phyloP scores from a whole-genome alignment of 805 yeast species.

The Yamadazyma ubonensis region DNA sequence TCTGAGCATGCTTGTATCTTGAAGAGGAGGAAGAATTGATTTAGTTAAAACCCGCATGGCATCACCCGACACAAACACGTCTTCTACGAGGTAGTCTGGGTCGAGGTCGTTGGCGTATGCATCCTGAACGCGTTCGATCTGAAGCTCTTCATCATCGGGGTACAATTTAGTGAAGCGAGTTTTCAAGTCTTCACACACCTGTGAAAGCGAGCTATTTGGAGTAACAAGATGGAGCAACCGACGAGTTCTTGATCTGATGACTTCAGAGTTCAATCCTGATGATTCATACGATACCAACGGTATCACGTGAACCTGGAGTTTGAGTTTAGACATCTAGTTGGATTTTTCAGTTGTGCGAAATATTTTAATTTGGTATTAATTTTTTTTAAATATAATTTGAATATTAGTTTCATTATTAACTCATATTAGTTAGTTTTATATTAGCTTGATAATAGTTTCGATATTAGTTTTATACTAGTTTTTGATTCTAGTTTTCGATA shows the following conservation, averaged over 20 bases:
- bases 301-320: slow-evolving; percentile 18
- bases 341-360: too few relatives aligned
- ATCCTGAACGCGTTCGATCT: slow-evolving; percentile 66
- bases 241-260: slow-evolving; percentile 24
- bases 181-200: slow-evolving; percentile 54
- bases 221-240: slow-evolving; percentile 67
- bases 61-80: slow-evolving; percentile 53
- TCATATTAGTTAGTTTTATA: too few relatives aligned
- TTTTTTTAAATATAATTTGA: too few relatives aligned
- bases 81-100: slow-evolving; percentile 67
- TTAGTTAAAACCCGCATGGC: slow-evolving; percentile 34
- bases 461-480: too few relatives aligned
- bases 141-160: slow-evolving; percentile 57
- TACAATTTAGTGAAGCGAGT: slow-evolving; percentile 60
- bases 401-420: too few relatives aligned
- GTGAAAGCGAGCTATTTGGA: slow-evolving; percentile 44
- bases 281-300: slow-evolving; percentile 22
- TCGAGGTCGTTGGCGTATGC: slow-evolving; percentile 69
- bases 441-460: too few relatives aligned
- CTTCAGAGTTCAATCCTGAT: slow-evolving; percentile 15
- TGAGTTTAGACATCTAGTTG: slow-evolving; percentile 6
- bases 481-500: too few relatives aligned
- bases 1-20: not conserved
- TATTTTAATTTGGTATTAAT: too few relatives aligned
- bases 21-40: slow-evolving; percentile 16